phyloP scores from a whole-genome alignment of 1,284 basidiomycete genomes.

The Papiliotrema fonsecae region DNA sequence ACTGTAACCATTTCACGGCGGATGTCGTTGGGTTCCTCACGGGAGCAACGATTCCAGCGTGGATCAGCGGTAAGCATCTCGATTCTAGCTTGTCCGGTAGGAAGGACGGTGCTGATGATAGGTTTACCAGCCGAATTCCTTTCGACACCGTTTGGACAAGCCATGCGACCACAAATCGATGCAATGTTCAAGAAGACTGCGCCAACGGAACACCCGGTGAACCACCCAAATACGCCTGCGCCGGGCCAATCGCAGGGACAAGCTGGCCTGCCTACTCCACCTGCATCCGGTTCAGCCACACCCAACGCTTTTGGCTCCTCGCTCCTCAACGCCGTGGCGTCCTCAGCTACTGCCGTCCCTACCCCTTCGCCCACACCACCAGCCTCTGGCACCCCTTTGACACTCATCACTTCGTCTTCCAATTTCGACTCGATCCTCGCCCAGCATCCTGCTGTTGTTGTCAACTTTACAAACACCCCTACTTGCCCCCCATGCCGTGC shows the following conservation, averaged over 20 bases:
- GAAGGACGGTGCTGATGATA: conserved; percentile 34
- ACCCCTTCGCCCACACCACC: conserved; percentile 39
- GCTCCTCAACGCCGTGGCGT: conserved; percentile 62
- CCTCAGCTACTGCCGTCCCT: conserved; percentile 51
- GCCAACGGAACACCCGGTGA: conserved; percentile 43
- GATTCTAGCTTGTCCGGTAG: neutral
- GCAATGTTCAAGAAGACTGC: conserved; percentile 65
- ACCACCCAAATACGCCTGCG: conserved; percentile 3
- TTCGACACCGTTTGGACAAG: conserved; percentile 82
- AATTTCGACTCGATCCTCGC: conserved; percentile 55
- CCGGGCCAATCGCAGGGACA: conserved; percentile 9
- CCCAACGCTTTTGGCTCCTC: conserved; percentile 57
- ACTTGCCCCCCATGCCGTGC: conserved; percentile 61
- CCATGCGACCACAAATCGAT: conserved; percentile 80
- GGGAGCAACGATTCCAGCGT: conserved; percentile 68
- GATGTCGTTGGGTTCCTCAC: conserved; percentile 80
- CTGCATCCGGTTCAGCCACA: conserved; percentile 43
- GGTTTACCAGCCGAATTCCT: conserved; percentile 84
- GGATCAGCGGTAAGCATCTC: conserved; percentile 55
- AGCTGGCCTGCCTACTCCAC: conserved; percentile 41
- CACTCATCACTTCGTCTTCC: conserved; percentile 57
- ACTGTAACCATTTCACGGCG: conserved; percentile 84
- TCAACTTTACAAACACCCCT: conserved; percentile 61
- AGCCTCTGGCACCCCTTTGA: conserved; percentile 60
- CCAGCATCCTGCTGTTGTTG: conserved; percentile 56